Percentiles rank a stretch among this genome's conserved stretches.
Conservation (phyloP, 2,329 filamentous ascomycete genomes). For the Rasamsonia emersonii region DNA sequence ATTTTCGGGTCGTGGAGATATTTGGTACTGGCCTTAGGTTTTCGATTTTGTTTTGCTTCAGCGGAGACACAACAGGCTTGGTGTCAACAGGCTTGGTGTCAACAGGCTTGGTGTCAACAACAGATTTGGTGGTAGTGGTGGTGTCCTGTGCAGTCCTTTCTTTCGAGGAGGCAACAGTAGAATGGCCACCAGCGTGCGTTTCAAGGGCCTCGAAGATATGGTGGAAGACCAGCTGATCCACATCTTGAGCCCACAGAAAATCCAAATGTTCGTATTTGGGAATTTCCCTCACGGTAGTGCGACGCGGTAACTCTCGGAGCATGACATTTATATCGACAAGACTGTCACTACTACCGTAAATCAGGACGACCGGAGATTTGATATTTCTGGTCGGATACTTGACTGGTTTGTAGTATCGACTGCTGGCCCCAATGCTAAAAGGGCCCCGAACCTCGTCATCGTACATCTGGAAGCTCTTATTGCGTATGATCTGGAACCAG, state of each 20-base stretch:
- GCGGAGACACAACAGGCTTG: no score
- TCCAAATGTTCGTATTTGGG: conserved; percentile 94
- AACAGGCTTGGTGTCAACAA: not conserved
- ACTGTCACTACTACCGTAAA: conserved; percentile 91
- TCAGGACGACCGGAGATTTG: conserved; percentile 83
- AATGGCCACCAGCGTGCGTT: conserved; percentile 39
- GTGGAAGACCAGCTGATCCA: conserved; percentile 74
- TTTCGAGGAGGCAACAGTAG: conserved; percentile 4
- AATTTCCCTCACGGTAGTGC: conserved; percentile 79
- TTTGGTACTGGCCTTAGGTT: not conserved
- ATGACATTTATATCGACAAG: conserved; percentile 90
- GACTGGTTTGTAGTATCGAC: conserved; percentile 90
- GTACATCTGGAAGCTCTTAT: conserved; percentile 95
- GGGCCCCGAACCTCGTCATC: conserved; percentile 85
- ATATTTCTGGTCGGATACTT: conserved; percentile 96
- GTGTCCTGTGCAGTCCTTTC: not conserved
- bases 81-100: not conserved
- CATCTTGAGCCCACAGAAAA: conserved; percentile 87
- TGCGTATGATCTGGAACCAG: conserved; percentile 99
- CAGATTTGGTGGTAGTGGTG: not conserved
- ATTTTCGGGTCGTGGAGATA: not conserved
- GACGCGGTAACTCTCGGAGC: conserved; percentile 75
- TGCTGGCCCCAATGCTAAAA: conserved; percentile 59
- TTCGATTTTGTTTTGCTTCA: no score
- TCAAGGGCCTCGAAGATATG: conserved; percentile 87